Conservation (phyloP, 305 asterid species). For the Fraxinus nigra region DNA sequence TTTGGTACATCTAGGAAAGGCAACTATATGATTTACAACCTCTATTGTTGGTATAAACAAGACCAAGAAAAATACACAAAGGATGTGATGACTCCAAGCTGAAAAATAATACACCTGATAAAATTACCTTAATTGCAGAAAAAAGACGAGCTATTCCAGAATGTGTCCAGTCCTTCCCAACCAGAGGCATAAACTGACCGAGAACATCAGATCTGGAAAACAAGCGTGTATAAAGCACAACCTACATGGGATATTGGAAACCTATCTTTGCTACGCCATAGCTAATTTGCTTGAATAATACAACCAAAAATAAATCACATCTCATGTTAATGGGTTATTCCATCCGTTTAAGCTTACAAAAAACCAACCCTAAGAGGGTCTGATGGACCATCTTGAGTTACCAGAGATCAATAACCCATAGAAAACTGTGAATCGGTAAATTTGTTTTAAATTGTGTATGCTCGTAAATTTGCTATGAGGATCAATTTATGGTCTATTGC, state of each 20-base stretch:
- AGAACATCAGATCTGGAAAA: conserved; percentile 93
- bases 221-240: conserved; percentile 1
- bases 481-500: not conserved
- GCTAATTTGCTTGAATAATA: not conserved
- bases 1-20: not conserved
- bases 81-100: not conserved
- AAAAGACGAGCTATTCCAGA: conserved; percentile 89
- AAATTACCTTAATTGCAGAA: conserved; percentile 82
- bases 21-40: not conserved
- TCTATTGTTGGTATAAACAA: conserved; percentile 3
- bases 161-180: conserved; percentile 96
- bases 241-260: not conserved
- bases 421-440: not conserved
- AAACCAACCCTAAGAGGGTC: not conserved
- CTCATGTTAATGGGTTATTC: not conserved
- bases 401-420: not conserved
- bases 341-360: not conserved
- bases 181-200: conserved; percentile 95
- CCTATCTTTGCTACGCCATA: not conserved
- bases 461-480: not conserved
- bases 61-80: conserved; percentile 4
- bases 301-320: not conserved
- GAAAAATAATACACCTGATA: conserved; percentile 4
- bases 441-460: not conserved
- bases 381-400: not conserved